These are phyloP conservation scores for Apiospora rasikravindrae DNA, from an alignment of 2,329 filamentous ascomycete species.

Conservation along the genomic window DNA sequence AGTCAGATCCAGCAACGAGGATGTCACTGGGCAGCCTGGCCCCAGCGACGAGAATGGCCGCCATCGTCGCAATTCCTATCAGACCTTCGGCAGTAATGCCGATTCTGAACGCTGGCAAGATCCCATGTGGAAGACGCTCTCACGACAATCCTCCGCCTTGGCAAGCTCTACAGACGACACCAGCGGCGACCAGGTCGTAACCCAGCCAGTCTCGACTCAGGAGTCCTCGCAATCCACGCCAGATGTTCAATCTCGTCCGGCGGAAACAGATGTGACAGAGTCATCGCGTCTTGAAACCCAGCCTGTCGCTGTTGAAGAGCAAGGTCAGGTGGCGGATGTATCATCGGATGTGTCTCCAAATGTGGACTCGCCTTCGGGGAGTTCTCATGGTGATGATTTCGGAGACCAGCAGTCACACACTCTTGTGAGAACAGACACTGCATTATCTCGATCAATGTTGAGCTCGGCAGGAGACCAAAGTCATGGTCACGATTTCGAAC, in stretches of 20 bases:
- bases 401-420: not conserved
- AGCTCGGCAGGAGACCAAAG: not conserved
- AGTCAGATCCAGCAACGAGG: not conserved
- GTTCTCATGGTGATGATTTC: not conserved
- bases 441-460: not conserved
- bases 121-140: not conserved
- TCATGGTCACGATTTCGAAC: not conserved
- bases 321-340: too few relatives aligned
- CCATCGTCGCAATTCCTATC: not conserved
- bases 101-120: not conserved
- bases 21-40: not conserved
- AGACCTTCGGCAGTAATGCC: not conserved
- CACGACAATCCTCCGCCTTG: not conserved
- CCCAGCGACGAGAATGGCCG: not conserved
- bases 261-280: not conserved
- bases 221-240: not conserved
- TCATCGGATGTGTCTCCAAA: not conserved
- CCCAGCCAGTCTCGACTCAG: not conserved
- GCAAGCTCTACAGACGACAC: not conserved
- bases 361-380: not conserved
- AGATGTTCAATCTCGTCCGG: not conserved
- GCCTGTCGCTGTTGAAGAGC: not conserved
- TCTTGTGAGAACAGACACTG: not conserved
- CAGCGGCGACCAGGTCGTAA: not conserved
- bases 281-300: not conserved